Evolutionary conservation across 2,329 filamentous ascomycete species (phyloP), one percentile per base, ranked within the genome.

Genomic region (Verticillium isaacii): DNA sequence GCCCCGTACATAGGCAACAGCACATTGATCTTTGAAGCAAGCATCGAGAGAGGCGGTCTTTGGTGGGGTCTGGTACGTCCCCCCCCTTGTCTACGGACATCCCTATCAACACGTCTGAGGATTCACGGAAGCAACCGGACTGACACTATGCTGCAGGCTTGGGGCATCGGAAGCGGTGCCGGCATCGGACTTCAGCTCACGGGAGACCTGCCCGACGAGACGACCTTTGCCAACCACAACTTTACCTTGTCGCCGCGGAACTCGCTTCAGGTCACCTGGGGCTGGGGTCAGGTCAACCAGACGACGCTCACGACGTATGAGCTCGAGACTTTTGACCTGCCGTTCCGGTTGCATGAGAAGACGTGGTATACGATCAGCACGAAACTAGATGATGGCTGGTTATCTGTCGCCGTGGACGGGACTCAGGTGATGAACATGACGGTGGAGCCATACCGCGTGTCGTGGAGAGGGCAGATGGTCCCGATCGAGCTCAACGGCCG

Each of bases 351-450:
- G n/a, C 56, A 66, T 5, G 74, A 77, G 62, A 65, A 71, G 2
- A 62, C 61, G 3, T 79, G 77, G 77, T 77, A 79, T 60, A 68
- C 63, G 14, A 66, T 79, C 61, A 72, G 63, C n/a, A 75, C 76
- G 5, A 64, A 67, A 1, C 69, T 77, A 39, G 68, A 68, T 1
- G 56, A 63, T 2, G 64, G 66, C 3, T 69, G 66, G 23, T 73
- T 74, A 14, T 59, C 68, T 0, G 64, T 77, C 17, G 70, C 66
- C 0, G 62, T 77, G 8, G 41, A 68, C 55, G 66, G 72, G 17
- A 66, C 66, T 14, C 32, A 66, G 2, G 52, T 70, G 25, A 57
- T 67, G 50, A 61, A 66, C 61, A 59, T 64, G 52, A 66, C 61
- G 1, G 58, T 62, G 4, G 55, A 58, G 2, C 57, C 62, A 5